Evolutionary conservation across 441 rosid species (phyloP).

Genomic region (Euphorbia schlechtendalii): DNA sequence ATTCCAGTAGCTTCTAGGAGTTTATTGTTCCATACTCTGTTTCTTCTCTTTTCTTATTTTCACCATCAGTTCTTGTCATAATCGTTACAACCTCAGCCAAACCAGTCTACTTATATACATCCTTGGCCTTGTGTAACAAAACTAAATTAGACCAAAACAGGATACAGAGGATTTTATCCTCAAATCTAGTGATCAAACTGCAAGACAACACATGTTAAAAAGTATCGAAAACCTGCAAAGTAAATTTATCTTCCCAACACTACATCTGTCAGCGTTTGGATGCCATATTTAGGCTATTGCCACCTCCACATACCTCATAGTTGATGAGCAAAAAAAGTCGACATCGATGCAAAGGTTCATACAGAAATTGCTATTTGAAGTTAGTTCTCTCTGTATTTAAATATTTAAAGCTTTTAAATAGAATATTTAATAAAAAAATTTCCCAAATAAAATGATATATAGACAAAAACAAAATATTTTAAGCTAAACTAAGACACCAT

Average conservation of each 20-base stretch:
- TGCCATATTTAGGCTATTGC: constrained; percentile 1
- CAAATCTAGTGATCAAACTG: not conserved
- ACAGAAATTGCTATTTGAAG: no score
- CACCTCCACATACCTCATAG: not conserved
- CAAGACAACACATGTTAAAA: not conserved
- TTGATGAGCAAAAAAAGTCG: not conserved
- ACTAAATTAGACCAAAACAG: not conserved
- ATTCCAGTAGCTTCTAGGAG: no score
- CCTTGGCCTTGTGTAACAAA: not conserved
- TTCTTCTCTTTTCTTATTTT: no score
- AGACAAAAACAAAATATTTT: not conserved
- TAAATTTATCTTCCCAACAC: not conserved
- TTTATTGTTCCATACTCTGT: no score
- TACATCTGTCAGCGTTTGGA: not conserved
- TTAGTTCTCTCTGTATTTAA: no score
- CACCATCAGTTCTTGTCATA: no score
- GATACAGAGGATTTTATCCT: not conserved
- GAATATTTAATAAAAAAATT: not conserved
- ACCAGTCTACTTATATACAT: not conserved
- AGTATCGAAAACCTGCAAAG: no score
- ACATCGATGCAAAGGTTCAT: not conserved
- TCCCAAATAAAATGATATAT: not conserved
- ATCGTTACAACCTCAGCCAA: no score
- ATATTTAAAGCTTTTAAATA: no score
- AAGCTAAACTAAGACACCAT: not conserved